Base-by-base conservation (phyloP, 495 filamentous ascomycete genomes). In the Neurospora sp. region DNA sequence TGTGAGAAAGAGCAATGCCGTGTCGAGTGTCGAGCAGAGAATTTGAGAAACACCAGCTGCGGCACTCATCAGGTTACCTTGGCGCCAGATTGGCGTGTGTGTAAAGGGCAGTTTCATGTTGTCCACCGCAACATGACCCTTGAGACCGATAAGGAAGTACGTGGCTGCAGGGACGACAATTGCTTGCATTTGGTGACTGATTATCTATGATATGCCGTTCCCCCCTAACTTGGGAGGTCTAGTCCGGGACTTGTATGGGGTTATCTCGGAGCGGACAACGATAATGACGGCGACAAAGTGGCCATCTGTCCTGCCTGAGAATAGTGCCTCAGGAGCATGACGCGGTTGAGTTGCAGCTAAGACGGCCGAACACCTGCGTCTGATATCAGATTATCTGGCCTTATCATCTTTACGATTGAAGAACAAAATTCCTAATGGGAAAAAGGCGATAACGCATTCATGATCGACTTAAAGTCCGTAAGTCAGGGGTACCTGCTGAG, bases 361-460 rank as follows among this genome's bases (percentile, higher is more conserved):
- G 27, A 35, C 22, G 53, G 53, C 53, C 53, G 17, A 14, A 65
- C 27, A 65, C 27, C 35, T 65, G 53, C 53, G 53, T 35, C 53
- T 35, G 27, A 17, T 65, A 65, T 65, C 53, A 35, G 27, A 65
- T 65, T 35, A 27, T 72, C 53, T 68, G 75, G 75, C 73, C 77
- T 83, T 83, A 82, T 82, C 80, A 73, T 69, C 53, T 27, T 69
- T 40, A 61, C 37, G 72, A 79, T 81, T 80, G 73, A 77, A 76
- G 74, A 75, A 79, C 40, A 71, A 79, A 78, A 78, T 78, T 79
- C 79, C 75, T 80, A 82, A 83, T 82, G 76, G 78, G 70, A 82
- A 82, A 77, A 69, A 69, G 61, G 39, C 71, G 79, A 80, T 78
- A 81, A 76, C 74, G 74, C 27, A 16, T 22, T 65, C 53, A 61